phyloP scores from a whole-genome alignment of 495 filamentous ascomycete species.

The Penicillium waksmanii region DNA sequence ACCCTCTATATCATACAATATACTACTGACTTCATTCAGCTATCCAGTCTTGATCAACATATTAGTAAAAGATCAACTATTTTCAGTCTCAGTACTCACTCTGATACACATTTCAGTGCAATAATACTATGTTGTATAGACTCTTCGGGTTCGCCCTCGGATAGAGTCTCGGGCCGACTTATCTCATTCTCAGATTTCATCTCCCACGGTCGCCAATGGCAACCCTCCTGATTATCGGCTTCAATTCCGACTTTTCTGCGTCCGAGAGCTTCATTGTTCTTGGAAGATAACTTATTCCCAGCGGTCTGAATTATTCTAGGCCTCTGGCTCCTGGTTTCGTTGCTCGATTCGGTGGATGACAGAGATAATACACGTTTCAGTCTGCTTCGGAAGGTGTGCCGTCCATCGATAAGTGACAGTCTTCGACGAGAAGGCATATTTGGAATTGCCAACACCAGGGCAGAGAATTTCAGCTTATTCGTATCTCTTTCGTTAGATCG shows the following conservation, averaged over 20 bases:
- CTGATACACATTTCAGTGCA: conserved; percentile 2
- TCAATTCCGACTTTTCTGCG: neutral
- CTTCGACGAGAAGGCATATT: neutral
- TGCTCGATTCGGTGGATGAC: conserved; percentile 5
- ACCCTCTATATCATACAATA: neutral
- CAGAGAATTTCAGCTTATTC: neutral
- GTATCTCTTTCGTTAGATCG: neutral
- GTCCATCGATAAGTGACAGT: neutral
- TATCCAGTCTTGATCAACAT: neutral
- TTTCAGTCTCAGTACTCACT: neutral
- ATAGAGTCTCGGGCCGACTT: neutral
- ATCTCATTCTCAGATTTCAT: neutral
- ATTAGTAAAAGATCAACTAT: neutral
- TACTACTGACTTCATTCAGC: neutral
- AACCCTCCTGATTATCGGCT: neutral
- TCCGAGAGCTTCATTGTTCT: neutral
- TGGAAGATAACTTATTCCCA: neutral
- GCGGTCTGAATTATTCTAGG: neutral
- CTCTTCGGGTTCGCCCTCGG: neutral
- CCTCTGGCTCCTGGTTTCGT: neutral
- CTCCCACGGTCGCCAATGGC: neutral
- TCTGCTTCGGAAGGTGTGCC: neutral
- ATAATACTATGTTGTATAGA: neutral
- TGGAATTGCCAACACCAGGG: neutral
- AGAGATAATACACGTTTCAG: conserved; percentile 5